Evolutionary conservation across 148 eudicot species (phyloP).

Genomic region (Euryodendron excelsum): DNA sequence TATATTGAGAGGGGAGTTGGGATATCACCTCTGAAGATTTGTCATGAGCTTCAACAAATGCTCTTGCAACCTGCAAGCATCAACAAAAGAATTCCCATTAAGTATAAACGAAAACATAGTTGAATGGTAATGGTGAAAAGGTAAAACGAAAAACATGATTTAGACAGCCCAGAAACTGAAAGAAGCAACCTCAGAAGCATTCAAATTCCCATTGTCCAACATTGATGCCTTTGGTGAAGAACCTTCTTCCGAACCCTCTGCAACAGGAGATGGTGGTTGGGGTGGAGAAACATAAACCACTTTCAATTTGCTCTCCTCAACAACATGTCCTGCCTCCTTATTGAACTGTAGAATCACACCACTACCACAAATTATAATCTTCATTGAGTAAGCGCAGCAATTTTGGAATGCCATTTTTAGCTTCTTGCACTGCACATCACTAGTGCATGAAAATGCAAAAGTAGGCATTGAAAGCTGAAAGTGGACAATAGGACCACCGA

Average conservation of each 20-base stretch:
- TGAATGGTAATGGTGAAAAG: background rate
- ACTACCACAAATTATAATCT: constrained; percentile 9
- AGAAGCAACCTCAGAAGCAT: constrained; percentile 40
- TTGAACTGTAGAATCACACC: constrained; percentile 45
- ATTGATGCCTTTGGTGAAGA: constrained; percentile 44
- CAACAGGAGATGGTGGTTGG: constrained; percentile 74
- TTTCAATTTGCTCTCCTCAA: constrained; percentile 74
- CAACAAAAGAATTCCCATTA: background rate
- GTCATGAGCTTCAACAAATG: constrained; percentile 46
- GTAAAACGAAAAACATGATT: background rate
- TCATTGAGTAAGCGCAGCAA: background rate
- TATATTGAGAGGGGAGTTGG: no score
- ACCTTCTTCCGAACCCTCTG: constrained; percentile 72
- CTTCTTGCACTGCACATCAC: background rate
- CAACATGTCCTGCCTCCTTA: constrained; percentile 66
- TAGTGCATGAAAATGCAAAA: background rate
- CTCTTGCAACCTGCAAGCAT: constrained; percentile 35
- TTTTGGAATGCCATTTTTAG: background rate
- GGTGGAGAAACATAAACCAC: constrained; percentile 67
- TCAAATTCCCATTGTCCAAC: constrained; percentile 47
- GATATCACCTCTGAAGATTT: constrained; percentile 53
- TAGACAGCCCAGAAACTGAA: constrained; percentile 15
- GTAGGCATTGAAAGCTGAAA: background rate
- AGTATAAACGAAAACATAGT: no score
- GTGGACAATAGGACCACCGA: no score